Base-by-base conservation (phyloP, 78 protist genomes). In the Dictyostelium purpureum region DNA sequence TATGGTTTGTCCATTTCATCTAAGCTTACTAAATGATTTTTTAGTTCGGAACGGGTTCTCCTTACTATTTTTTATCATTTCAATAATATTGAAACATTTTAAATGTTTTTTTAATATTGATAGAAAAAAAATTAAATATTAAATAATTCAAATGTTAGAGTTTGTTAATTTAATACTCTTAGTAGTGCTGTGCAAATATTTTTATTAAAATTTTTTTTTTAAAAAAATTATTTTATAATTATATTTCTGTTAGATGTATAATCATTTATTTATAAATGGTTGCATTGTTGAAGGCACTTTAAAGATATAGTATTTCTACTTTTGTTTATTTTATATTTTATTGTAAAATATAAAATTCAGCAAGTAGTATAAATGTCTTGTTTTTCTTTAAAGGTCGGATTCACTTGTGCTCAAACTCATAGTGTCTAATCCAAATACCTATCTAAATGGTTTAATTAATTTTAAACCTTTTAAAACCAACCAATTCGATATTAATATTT, bases 211-310 rank as follows among this genome's bases (percentile, higher is more conserved):
- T 51, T 51, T 51, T 51, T 51, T 51, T 51, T 51, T 1, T 28
- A 67, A 69, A 16, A 69, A 69, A n/a, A 14, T 69, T 21, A 33
- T n/a, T 33, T 12, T n/a, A 9, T 56, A 57, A 57, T 65, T 65
- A 37, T 31, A 26, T 31, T 49, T 49, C 54, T 11, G 66, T 59
- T 12, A 18, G 35, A n/a, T 59, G 66, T 59, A n/a, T 10, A 59
- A 59, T 12, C 12, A 59, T 59, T 11, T 21, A n/a, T 59, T 59
- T n/a, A 12, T 18, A 6, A 59, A 59, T 59, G n/a, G 10, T 21
- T 6, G 9, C 77, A 70, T 70, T 70, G 77, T 42, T 45, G 77
- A 70, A 70, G 77, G 77, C 54, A 70, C 77, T 37, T 16, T 11
- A 59, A 6, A 43, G 1, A 33, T 75, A 4, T 26, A 11, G 24